Base-by-base conservation (phyloP, 2,329 filamentous ascomycete species). In the Fusarium sp. region DNA sequence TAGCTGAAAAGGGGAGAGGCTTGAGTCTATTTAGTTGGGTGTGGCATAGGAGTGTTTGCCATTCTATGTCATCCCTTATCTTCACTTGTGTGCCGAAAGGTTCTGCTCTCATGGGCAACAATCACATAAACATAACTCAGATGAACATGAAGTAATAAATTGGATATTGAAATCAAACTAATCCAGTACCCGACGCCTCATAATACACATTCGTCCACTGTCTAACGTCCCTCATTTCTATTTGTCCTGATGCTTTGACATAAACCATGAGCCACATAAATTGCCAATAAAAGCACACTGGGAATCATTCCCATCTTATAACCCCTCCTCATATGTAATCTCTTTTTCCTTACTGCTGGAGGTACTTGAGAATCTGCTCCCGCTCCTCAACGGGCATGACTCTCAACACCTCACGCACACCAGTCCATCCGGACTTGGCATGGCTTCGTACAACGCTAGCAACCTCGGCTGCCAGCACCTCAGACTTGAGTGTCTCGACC, bases 311-410 rank as follows among this genome's bases (percentile, higher is more conserved):
- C 61, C 51, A 49, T 47, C 54, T 50, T 46, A 48, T 57, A 60
- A 49, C 33, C 25, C 41, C 44, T 45, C 40, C 10, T 37, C 27
- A n/a, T 33, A 20, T 27, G 10, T 52, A 17, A 20, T 32, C 51
- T 22, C 40, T 33, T 56, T 30, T 53, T 45, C 41, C 65, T 61
- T 79, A 82, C 74, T 81, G 83, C 70, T 81, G 78, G 56, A 88
- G 75, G 70, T 83, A 88, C 78, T 85, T 83, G 63, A 97, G 84
- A 53, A 96, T 86, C 79, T 92, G 88, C 80, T 97, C 94, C 78
- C 93, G 92, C 85, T 99, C 94, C 69, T 88, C 89, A 50, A 94
- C 91, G 19, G 94, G 93, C 83, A 99, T 88, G 78, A 95, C 94
- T 74, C 91, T 89, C 72, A 98, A 82, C 68, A 97, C 88, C 71